These are phyloP conservation scores for Conidiobolus incongruus DNA, from an alignment of 371 early-diverging fungal genomes.

Conservation along the genomic window DNA sequence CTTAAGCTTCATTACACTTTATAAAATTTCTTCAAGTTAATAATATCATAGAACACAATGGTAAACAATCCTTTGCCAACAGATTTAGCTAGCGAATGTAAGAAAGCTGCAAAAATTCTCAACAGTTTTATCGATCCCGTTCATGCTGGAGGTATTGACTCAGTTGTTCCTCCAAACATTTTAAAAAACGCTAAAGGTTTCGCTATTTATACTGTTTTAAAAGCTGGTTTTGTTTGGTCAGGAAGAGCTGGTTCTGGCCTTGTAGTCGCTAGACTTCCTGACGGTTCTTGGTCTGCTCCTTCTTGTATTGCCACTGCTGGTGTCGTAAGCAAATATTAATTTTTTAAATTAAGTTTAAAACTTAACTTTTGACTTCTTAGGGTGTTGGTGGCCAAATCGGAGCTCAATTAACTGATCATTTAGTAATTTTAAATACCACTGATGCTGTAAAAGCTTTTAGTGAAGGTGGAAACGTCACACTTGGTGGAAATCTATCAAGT, in stretches of 20 bases:
- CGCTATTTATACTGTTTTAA: conserved; percentile 76
- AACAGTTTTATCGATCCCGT: conserved; percentile 30
- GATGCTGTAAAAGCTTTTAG: conserved; percentile 77
- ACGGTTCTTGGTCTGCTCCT: conserved; percentile 42
- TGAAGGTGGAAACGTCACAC: conserved; percentile 73
- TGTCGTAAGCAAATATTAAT: conserved; percentile 12
- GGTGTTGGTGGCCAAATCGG: conserved; percentile 91
- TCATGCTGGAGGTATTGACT: conserved; percentile 30
- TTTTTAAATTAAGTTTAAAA: not conserved
- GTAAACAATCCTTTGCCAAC: conserved; percentile 37
- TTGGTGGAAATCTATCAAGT: conserved; percentile 69
- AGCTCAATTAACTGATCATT: conserved; percentile 83
- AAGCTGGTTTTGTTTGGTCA: conserved; percentile 80
- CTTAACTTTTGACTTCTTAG: conserved; percentile 3
- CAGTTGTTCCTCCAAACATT: conserved; percentile 46
- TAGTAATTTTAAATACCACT: conserved; percentile 66
- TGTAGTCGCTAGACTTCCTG: conserved; percentile 44
- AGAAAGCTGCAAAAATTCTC: conserved; percentile 49
- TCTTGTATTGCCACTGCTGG: conserved; percentile 51
- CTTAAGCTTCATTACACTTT: no score
- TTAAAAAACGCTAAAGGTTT: conserved; percentile 64
- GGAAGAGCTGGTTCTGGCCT: conserved; percentile 82
- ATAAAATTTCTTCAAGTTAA: no score
- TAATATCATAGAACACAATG: conserved; percentile 2
- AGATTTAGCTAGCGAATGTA: conserved; percentile 39